These are phyloP conservation scores for Mrakia frigida DNA, from an alignment of 768 basidiomycete genomes.

Conservation along the genomic window DNA sequence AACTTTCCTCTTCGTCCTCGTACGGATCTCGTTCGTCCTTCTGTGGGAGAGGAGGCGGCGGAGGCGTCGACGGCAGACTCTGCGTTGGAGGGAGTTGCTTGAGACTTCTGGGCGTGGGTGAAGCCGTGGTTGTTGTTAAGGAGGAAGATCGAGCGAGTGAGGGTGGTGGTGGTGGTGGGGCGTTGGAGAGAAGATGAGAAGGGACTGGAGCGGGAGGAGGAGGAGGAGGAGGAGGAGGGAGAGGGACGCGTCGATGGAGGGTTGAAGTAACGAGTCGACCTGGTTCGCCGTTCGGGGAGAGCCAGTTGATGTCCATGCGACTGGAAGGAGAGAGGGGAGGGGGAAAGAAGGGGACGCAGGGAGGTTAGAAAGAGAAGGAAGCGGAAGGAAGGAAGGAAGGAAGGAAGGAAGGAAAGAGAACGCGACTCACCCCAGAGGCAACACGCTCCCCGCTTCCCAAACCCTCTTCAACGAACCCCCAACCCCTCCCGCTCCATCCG, in stretches of 20 bases:
- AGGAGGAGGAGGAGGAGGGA: conserved; percentile 40
- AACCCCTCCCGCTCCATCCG: too few relatives aligned
- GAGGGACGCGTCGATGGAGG: conserved; percentile 66
- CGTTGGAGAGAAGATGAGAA: background rate
- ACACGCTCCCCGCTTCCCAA: conserved; percentile 59
- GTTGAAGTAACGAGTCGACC: conserved; percentile 84
- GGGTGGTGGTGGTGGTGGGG: background rate
- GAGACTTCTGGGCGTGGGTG: background rate
- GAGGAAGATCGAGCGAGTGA: background rate
- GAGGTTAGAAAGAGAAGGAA: background rate
- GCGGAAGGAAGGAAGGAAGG: background rate
- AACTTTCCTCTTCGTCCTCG: background rate
- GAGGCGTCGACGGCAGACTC: background rate
- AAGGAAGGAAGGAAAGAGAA: background rate
- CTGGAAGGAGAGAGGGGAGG: background rate
- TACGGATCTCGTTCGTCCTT: background rate
- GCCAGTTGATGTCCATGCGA: conserved; percentile 80
- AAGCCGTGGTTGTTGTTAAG: background rate
- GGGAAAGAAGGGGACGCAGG: background rate
- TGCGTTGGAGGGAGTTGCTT: background rate
- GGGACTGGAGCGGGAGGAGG: background rate
- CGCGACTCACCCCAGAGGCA: conserved; percentile 59
- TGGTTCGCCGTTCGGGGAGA: conserved; percentile 75
- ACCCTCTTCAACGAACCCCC: conserved; percentile 42
- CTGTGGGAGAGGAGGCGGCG: background rate